Conservation (phyloP, 164 flowering plant genomes). For the Pachysandra terminalis region DNA sequence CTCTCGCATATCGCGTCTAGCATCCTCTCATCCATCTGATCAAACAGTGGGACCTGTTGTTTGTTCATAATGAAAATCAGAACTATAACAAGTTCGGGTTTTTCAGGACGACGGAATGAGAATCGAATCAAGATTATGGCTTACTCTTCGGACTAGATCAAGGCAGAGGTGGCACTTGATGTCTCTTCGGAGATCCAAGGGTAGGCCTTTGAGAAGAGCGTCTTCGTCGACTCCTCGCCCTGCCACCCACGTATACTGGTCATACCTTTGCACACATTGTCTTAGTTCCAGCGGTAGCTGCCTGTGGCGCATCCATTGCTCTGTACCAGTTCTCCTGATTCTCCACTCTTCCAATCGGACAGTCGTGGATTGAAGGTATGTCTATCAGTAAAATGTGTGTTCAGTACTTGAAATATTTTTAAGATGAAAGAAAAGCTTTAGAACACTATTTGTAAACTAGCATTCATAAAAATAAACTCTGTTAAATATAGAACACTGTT, state of each 20-base stretch:
- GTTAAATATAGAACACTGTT: too few species aligned
- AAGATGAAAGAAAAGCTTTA: too few species aligned
- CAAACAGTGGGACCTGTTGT: constrained; percentile 80
- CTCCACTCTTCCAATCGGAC: too few species aligned
- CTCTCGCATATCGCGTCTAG: constrained; percentile 93
- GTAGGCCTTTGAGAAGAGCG: constrained; percentile 60
- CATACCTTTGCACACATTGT: constrained; percentile 65
- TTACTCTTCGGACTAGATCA: constrained; percentile 84
- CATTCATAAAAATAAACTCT: too few species aligned
- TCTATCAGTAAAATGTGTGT: constrained; percentile 27
- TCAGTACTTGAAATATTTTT: too few species aligned
- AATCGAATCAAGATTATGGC: too few species aligned
- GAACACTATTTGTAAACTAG: too few species aligned
- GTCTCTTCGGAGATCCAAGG: constrained; percentile 51
- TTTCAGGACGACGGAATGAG: too few species aligned
- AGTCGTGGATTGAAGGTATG: constrained; percentile 83
- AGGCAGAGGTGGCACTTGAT: constrained; percentile 92
- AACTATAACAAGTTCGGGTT: too few species aligned
- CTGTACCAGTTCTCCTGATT: too few species aligned
- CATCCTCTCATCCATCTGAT: constrained; percentile 91
- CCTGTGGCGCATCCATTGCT: constrained; percentile 63
- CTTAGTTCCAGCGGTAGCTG: constrained; percentile 48
- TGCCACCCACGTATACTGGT: constrained; percentile 58
- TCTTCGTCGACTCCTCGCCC: constrained; percentile 75
- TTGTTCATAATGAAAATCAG: background rate